Percentiles rank a stretch among this genome's conserved stretches.
These are phyloP conservation scores for Ramaria sp. DNA, from an alignment of 768 basidiomycete species.

Conservation along the genomic window DNA sequence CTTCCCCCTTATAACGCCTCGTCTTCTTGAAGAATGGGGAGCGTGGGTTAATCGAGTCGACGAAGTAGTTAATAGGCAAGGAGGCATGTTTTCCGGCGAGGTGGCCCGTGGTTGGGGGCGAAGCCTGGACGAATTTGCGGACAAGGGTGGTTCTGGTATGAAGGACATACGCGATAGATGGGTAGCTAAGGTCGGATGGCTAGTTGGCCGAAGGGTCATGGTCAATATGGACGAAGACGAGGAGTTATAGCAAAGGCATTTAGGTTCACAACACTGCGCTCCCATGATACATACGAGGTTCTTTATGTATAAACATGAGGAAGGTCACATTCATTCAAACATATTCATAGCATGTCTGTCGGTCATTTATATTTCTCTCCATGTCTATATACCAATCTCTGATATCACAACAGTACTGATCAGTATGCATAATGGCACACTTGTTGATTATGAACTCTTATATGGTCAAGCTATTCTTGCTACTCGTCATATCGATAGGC, in stretches of 20 bases:
- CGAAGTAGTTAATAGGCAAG: slow-evolving; percentile 55
- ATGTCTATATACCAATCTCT: not conserved
- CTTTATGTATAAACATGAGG: not conserved
- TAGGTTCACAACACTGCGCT: not conserved
- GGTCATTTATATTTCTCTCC: not conserved
- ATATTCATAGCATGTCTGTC: not conserved
- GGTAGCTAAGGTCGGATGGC: slow-evolving; percentile 71
- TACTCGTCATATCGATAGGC: slow-evolving; percentile 90
- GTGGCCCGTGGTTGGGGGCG: slow-evolving; percentile 60
- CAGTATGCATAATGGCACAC: not conserved
- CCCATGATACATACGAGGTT: not conserved
- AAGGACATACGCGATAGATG: slow-evolving; percentile 48
- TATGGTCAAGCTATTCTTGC: not conserved
- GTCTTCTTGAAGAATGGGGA: slow-evolving; percentile 64
- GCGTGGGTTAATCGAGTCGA: slow-evolving; percentile 69
- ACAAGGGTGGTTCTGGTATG: slow-evolving; percentile 32
- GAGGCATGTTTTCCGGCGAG: slow-evolving; percentile 73
- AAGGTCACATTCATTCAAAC: not conserved
- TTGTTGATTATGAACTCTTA: not conserved
- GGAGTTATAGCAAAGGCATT: slow-evolving; percentile 6
- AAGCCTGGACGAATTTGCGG: slow-evolving; percentile 55
- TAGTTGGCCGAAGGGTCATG: slow-evolving; percentile 37
- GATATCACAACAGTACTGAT: no score
- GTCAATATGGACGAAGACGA: slow-evolving; percentile 24
- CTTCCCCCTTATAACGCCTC: slow-evolving; percentile 46